Evolutionary conservation across 225 moss, liverwort and hornwort species (phyloP).

Genomic region (Pseudoscleropodium purum): DNA sequence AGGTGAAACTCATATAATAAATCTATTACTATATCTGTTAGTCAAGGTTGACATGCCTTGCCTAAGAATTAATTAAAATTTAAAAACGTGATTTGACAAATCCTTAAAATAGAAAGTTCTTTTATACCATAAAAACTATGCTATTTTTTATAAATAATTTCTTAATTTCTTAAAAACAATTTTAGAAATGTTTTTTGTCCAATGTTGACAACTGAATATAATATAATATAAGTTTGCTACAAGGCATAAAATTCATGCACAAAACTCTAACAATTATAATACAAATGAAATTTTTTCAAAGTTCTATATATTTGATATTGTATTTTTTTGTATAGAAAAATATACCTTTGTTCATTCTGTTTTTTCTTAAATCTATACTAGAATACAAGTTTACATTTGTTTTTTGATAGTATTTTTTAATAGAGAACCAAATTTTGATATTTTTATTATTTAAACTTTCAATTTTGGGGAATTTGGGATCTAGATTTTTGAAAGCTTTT

Average conservation of each 20-base stretch:
- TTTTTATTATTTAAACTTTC: background rate
- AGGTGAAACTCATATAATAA: background rate
- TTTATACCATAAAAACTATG: background rate
- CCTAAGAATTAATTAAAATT: background rate
- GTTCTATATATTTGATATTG: background rate
- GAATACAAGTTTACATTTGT: background rate
- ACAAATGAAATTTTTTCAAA: background rate
- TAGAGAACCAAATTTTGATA: background rate
- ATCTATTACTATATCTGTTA: fast-evolving
- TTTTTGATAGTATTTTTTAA: no score
- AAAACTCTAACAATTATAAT: background rate
- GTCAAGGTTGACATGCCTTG: background rate
- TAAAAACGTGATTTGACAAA: background rate
- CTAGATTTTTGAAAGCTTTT: background rate
- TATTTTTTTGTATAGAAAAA: background rate
- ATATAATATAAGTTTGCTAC: background rate
- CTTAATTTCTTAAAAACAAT: no score
- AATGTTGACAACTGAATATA: fast-evolving
- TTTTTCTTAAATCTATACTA: background rate
- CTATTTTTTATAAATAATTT: background rate
- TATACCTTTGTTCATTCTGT: fast-evolving
- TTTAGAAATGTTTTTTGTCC: background rate
- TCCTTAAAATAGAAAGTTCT: background rate
- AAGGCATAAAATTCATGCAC: background rate
- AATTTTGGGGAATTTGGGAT: background rate